These are phyloP conservation scores for Blastocladiella britannica DNA, from an alignment of 192 early-diverging fungal genomes.

Conservation along the genomic window DNA sequence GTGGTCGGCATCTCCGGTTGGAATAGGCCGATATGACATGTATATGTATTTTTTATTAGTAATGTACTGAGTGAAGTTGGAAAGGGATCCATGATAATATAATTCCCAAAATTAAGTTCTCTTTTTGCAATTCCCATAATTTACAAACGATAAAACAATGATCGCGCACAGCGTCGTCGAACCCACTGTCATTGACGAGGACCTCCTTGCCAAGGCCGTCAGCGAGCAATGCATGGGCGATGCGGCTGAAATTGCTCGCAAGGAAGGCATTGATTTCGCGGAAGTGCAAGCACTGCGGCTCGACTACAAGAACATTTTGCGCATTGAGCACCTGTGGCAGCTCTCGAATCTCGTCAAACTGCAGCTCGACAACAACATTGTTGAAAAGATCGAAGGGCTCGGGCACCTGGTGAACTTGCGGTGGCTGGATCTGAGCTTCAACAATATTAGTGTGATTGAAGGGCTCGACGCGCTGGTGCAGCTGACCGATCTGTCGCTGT, in stretches of 20 bases:
- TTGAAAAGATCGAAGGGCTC: conserved; percentile 42
- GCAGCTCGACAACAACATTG: conserved; percentile 47
- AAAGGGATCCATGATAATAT: too few species aligned
- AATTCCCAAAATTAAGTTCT: too few species aligned
- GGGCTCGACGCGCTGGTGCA: conserved; percentile 28
- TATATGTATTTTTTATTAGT: too few species aligned
- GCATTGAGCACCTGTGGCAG: conserved; percentile 42
- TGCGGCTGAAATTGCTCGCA: conserved; percentile 33
- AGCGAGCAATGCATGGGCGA: conserved; percentile 31
- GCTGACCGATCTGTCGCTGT: conserved; percentile 37
- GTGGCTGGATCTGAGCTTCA: conserved; percentile 44
- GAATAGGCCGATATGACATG: too few species aligned
- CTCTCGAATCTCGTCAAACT: conserved; percentile 36
- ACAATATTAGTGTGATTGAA: conserved; percentile 40
- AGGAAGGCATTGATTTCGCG: conserved; percentile 31
- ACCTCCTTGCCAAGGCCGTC: conserved; percentile 29
- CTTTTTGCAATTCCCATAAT: too few species aligned
- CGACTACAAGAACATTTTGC: conserved; percentile 46
- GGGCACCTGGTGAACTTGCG: conserved; percentile 28
- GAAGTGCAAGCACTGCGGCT: conserved; percentile 25
- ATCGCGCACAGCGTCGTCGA: conserved; percentile 29
- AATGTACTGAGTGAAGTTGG: too few species aligned
- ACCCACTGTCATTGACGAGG: conserved; percentile 42
- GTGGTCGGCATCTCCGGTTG: too few species aligned
- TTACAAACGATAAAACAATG: conserved; percentile 8